Conservation (phyloP, 2,329 filamentous ascomycete genomes). For the Xenoacremonium recifei region DNA sequence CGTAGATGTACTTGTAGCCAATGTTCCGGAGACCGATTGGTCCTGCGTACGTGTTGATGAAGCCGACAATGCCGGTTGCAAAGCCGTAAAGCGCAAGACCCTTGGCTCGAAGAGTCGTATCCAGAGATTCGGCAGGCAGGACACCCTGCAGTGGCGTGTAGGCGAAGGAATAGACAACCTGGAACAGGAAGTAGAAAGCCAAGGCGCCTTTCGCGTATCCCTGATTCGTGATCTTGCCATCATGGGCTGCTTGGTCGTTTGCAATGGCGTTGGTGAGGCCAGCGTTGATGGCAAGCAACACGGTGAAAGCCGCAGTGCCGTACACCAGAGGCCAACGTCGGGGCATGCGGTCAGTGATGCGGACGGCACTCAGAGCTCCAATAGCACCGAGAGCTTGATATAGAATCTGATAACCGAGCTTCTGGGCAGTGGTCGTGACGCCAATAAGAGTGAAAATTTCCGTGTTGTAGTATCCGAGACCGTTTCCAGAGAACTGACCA, state of each 20-base stretch:
- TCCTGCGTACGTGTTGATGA: slow-evolving; percentile 39
- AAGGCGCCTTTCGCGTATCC: no score
- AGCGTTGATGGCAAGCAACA: background rate
- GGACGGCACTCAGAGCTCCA: background rate
- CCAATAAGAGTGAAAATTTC: background rate
- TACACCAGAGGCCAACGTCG: background rate
- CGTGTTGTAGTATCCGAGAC: background rate
- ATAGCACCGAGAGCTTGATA: background rate
- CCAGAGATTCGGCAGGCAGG: background rate
- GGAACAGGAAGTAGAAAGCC: background rate
- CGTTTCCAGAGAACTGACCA: background rate
- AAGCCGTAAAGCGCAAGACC: slow-evolving; percentile 20
- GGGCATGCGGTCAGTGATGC: background rate
- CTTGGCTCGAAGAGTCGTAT: slow-evolving; percentile 12
- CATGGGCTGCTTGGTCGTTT: no score
- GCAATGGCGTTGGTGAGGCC: background rate
- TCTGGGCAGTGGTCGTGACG: background rate
- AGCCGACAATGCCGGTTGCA: slow-evolving; percentile 18
- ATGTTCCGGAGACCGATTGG: slow-evolving; percentile 38
- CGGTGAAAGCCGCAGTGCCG: background rate
- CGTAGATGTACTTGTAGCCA: slow-evolving; percentile 39
- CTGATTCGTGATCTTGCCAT: no score
- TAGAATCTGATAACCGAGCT: background rate
- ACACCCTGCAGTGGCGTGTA: background rate
- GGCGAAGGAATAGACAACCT: background rate